Percentiles rank a stretch among this genome's conserved stretches.
Conservation (phyloP, 2,329 filamentous ascomycete species). For the Diaporthe sp. region DNA sequence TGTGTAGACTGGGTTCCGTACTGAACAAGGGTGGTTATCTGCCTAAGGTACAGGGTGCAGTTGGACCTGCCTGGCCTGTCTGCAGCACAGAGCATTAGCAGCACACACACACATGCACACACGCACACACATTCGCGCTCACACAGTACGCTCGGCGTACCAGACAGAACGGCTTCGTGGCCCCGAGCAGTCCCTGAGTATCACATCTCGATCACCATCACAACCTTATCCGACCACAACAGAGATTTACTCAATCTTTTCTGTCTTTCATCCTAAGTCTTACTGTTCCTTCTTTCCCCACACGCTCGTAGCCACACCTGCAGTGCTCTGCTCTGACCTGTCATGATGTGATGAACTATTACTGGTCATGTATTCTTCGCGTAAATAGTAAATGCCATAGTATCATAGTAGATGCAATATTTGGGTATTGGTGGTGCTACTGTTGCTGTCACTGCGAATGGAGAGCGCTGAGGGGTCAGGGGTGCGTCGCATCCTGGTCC, state of each 20-base stretch:
- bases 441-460: slow-evolving; percentile 3
- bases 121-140: neutral
- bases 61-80: neutral
- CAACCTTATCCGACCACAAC: slow-evolving; percentile 22
- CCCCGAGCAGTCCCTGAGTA: slow-evolving; percentile 23
- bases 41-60: neutral
- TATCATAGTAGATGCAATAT: slow-evolving; percentile 16
- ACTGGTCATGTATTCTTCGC: neutral
- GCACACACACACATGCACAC: neutral
- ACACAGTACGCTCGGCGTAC: slow-evolving; percentile 13
- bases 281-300: neutral
- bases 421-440: slow-evolving; percentile 1
- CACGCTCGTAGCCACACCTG: neutral
- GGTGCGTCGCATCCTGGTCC: neutral
- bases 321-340: neutral
- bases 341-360: neutral
- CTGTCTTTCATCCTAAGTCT: neutral
- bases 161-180: slow-evolving; percentile 17
- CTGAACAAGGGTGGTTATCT: slow-evolving; percentile 9
- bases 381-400: neutral
- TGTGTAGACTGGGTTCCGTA: neutral
- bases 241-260: slow-evolving; percentile 1
- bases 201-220: slow-evolving; percentile 33
- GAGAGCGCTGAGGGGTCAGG: neutral
- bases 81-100: slow-evolving; percentile 6